Conservation (phyloP, 441 rosid genomes). For the Gossypium schwendimanii region DNA sequence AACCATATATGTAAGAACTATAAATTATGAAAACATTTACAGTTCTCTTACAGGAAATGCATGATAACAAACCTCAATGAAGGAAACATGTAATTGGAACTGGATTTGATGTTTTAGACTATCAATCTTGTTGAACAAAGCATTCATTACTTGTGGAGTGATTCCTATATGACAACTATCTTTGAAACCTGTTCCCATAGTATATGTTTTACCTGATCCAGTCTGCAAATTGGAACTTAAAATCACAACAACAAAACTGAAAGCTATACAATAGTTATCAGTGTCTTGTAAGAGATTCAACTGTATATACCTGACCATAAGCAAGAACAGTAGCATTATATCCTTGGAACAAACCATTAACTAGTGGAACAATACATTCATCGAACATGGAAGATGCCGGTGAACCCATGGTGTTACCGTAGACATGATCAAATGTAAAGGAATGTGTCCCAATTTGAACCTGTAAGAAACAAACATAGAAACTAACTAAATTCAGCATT, state of each 20-base stretch:
- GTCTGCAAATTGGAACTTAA: constrained; percentile 50
- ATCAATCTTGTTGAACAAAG: constrained; percentile 76
- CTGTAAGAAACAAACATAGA: constrained; percentile 27
- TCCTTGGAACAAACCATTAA: constrained; percentile 95
- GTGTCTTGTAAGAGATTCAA: constrained; percentile 5
- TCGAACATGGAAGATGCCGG: constrained; percentile 77
- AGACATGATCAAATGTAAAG: constrained; percentile 79
- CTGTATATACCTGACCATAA: constrained; percentile 77
- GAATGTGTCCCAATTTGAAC: constrained; percentile 93
- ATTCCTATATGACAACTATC: constrained; percentile 73
- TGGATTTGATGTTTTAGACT: constrained; percentile 62
- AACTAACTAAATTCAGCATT: constrained; percentile 9
- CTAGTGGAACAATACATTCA: constrained; percentile 76
- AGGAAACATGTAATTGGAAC: constrained; percentile 86
- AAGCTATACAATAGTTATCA: constrained; percentile 4
- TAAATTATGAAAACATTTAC: neutral
- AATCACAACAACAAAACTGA: constrained; percentile 8
- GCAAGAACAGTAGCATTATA: constrained; percentile 98
- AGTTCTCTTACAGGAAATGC: too few relatives aligned
- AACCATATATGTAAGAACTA: neutral
- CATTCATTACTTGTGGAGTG: constrained; percentile 79
- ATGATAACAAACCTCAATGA: constrained; percentile 72
- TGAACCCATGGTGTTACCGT: constrained; percentile 73
- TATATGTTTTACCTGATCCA: constrained; percentile 96
- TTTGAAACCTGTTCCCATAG: constrained; percentile 94